phyloP scores from a whole-genome alignment of 2,329 filamentous ascomycete genomes.

The Colletotrichum nymphaeae region DNA sequence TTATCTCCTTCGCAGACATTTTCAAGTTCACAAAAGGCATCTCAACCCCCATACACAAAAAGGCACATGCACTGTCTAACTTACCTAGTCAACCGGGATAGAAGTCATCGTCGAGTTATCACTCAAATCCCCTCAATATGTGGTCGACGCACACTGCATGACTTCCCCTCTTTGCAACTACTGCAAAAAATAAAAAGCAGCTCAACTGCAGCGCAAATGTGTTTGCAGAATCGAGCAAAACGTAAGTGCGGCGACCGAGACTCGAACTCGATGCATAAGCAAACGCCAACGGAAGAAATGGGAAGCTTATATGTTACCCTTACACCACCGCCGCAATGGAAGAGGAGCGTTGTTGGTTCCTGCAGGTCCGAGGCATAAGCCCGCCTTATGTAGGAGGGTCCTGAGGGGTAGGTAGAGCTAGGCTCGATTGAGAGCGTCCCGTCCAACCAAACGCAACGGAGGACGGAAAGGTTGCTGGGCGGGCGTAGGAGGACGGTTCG shows the following conservation, averaged over 20 bases:
- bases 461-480: not conserved
- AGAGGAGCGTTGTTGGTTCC: not conserved
- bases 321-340: conserved; percentile 26
- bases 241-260: conserved; percentile 19
- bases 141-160: too few relatives aligned
- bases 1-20: not conserved
- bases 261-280: conserved; percentile 31
- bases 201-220: not conserved
- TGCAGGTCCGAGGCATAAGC: not conserved
- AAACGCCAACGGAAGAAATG: not conserved
- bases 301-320: conserved; percentile 34
- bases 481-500: not conserved
- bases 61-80: too few relatives aligned
- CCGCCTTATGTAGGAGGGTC: not conserved
- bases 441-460: not conserved
- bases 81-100: too few relatives aligned
- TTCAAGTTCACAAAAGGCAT: too few relatives aligned
- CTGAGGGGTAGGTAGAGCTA: not conserved
- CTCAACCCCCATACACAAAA: too few relatives aligned
- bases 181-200: not conserved
- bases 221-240: not conserved
- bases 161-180: too few relatives aligned
- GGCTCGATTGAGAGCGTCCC: not conserved
- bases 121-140: too few relatives aligned
- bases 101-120: too few relatives aligned